phyloP scores from a whole-genome alignment of 116 monocot genomes.

The Papilionanthe hybrid region DNA sequence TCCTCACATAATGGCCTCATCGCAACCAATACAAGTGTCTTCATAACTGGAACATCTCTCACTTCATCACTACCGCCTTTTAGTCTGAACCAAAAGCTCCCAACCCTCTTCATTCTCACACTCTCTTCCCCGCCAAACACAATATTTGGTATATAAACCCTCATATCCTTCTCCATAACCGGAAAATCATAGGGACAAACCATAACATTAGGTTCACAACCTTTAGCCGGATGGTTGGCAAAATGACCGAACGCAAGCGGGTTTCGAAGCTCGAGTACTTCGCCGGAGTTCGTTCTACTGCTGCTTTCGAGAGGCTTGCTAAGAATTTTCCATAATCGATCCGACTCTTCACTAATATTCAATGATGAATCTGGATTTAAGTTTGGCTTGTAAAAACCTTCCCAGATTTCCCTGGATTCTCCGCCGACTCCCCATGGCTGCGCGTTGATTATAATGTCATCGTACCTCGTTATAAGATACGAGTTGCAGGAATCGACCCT shows the following conservation, averaged over 20 bases:
- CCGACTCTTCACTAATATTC: constrained; percentile 16
- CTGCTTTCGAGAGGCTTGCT: constrained; percentile 47
- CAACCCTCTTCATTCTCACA: constrained; percentile 68
- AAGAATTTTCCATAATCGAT: constrained; percentile 62
- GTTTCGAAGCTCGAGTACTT: constrained; percentile 69
- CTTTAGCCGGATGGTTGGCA: constrained; percentile 83
- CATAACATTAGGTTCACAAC: constrained; percentile 68
- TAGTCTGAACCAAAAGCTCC: constrained; percentile 78
- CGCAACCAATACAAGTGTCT: constrained; percentile 68
- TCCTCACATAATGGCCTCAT: constrained; percentile 58
- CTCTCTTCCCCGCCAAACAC: constrained; percentile 58
- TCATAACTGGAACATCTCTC: constrained; percentile 31
- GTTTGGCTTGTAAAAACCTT: constrained; percentile 31
- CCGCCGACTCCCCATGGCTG: constrained; percentile 81
- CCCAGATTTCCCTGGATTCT: constrained; percentile 60
- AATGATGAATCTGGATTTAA: constrained; percentile 13
- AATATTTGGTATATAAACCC: constrained; percentile 74
- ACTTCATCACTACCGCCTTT: constrained; percentile 20
- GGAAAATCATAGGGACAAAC: constrained; percentile 95
- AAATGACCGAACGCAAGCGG: constrained; percentile 93
- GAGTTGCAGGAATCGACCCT: constrained; percentile 74
- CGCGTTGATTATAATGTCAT: constrained; percentile 76
- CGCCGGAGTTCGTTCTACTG: constrained; percentile 14
- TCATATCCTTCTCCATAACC: constrained; percentile 51
- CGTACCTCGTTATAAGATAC: constrained; percentile 86